Evolutionary conservation across 2,329 filamentous ascomycete species (phyloP).

Genomic region (Juglanconis juglandina): DNA sequence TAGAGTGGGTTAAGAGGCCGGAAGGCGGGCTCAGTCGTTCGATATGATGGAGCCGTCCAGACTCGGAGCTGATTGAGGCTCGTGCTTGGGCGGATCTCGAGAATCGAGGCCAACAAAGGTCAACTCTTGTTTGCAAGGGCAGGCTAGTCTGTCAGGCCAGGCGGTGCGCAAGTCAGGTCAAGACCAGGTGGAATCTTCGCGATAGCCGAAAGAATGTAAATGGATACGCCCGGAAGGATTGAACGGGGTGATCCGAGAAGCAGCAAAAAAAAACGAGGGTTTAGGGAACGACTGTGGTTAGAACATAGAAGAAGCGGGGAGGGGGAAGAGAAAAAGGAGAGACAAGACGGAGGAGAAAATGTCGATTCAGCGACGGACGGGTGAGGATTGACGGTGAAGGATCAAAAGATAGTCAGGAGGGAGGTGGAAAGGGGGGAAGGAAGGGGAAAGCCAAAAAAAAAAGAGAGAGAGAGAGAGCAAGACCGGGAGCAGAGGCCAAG

Average conservation of each 20-base stretch:
- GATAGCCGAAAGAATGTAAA: constrained; percentile 38
- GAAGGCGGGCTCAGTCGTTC: constrained; percentile 16
- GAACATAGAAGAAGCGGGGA: constrained; percentile 28
- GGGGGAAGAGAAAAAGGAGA: constrained; percentile 34
- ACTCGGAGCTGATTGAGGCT: constrained; percentile 7
- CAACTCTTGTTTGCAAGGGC: constrained; percentile 3
- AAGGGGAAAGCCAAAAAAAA: constrained; percentile 25
- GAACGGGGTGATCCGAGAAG: constrained; percentile 42
- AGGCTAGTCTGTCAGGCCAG: constrained; percentile 15
- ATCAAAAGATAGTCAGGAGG: constrained; percentile 23
- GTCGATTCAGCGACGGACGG: constrained; percentile 23
- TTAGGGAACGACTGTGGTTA: constrained; percentile 52
- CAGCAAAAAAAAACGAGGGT: constrained; percentile 30
- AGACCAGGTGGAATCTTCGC: constrained; percentile 20
- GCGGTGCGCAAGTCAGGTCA: constrained; percentile 7
- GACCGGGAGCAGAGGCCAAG: constrained; percentile 1
- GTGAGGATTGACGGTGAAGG: constrained; percentile 19
- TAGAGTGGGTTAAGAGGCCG: neutral
- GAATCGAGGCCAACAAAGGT: constrained; percentile 10
- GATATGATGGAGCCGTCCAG: constrained; percentile 6
- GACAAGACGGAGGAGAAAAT: constrained; percentile 21
- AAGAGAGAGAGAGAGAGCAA: constrained; percentile 20
- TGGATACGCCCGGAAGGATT: constrained; percentile 48
- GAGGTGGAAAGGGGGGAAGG: constrained; percentile 26
- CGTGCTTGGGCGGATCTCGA: constrained; percentile 8